Evolutionary conservation across 139 green algal genomes (phyloP).

Genomic region (Chlorella sorokiniana): DNA sequence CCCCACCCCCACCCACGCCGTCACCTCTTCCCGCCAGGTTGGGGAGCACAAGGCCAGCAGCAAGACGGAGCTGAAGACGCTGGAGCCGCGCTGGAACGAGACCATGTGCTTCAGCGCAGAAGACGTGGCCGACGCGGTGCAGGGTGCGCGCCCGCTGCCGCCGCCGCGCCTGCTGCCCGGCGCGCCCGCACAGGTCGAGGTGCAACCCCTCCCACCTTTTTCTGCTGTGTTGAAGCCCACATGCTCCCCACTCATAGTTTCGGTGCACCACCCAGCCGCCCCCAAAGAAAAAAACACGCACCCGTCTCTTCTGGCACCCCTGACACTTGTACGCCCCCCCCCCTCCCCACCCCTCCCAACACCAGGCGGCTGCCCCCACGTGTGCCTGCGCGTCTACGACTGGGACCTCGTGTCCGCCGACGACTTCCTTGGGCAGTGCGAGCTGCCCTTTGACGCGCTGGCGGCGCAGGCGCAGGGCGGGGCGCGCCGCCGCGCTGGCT

Average conservation of each 20-base stretch:
- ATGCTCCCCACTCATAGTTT: neutral
- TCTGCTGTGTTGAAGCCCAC: neutral
- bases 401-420: constrained; percentile 40
- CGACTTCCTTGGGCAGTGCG: constrained; percentile 47
- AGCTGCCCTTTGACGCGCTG: constrained; percentile 11
- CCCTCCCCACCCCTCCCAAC: neutral
- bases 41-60: constrained; percentile 27
- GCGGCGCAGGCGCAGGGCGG: neutral
- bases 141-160: neutral
- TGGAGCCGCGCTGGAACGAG: constrained; percentile 45
- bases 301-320: neutral
- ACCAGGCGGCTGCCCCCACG: neutral
- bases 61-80: constrained; percentile 31
- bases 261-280: no score
- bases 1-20: neutral
- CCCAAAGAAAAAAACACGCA: no score
- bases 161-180: neutral
- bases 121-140: neutral
- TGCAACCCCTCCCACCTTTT: neutral
- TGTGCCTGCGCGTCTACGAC: constrained; percentile 39
- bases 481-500: constrained; percentile 2
- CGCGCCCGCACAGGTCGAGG: no score
- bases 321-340: neutral
- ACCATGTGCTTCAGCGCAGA: constrained; percentile 14
- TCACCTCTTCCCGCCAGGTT: neutral